Evolutionary conservation across 2,329 filamentous ascomycete genomes (phyloP).

Genomic region (Fusarium heterosporum): DNA sequence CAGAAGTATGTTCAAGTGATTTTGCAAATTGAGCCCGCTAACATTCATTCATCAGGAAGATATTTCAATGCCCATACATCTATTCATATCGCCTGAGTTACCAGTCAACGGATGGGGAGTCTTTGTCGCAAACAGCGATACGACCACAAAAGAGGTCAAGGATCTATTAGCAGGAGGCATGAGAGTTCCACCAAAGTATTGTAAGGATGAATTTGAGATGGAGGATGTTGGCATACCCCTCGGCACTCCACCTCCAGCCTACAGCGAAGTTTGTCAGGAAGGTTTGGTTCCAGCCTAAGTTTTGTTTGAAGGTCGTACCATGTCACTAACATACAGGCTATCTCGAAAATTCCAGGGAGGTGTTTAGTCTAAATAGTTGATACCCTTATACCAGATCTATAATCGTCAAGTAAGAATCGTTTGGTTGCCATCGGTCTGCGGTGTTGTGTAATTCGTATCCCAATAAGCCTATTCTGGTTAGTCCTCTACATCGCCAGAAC

Average conservation of each 20-base stretch:
- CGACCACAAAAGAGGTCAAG: background rate
- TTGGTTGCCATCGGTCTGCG: background rate
- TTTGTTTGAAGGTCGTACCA: background rate
- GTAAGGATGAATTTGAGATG: background rate
- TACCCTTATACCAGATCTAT: background rate
- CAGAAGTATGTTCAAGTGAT: background rate
- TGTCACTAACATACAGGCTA: background rate
- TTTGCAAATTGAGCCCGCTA: accelerated
- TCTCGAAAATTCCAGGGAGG: too few relatives aligned
- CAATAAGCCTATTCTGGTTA: background rate
- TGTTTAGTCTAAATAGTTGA: background rate
- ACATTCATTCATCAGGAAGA: background rate
- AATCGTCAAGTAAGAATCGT: background rate
- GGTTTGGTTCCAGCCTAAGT: background rate
- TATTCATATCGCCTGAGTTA: constrained; percentile 10
- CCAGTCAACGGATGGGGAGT: constrained; percentile 10
- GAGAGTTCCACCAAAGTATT: constrained; percentile 4
- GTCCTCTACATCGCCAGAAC: accelerated
- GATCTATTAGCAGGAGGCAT: background rate
- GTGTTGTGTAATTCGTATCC: constrained; percentile 14
- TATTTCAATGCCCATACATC: constrained; percentile 1
- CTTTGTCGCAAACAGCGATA: background rate
- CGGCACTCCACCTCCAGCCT: background rate
- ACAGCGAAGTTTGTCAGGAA: background rate
- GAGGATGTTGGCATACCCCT: background rate